Evolutionary conservation across 2,329 filamentous ascomycete genomes (phyloP), one percentile per base, ranked within the genome.

Genomic region (Colletotrichum cuscutae): DNA sequence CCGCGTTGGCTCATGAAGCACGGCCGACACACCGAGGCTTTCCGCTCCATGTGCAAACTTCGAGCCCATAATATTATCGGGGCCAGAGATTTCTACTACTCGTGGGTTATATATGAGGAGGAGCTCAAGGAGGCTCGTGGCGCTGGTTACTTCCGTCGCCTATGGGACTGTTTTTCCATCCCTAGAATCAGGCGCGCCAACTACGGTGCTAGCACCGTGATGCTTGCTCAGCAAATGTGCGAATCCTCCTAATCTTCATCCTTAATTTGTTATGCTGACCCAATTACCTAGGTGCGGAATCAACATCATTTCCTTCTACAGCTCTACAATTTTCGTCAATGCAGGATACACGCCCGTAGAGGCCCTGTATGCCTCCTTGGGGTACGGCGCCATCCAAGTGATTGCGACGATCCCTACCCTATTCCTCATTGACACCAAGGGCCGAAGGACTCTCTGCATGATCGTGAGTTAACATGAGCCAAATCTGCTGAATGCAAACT

Each of bases 81-180:
- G 4, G 32, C 32, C 11, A 35, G 32, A 35, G 90, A 92, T 75
- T 82, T 92, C 13, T 65, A 65, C 32, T 65, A 65, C 63, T 65
- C 62, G 28, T 65, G 46, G 46, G 84, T 91, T 46, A 80, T 80
- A 37, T 81, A 80, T 53, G 75, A 81, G 72, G 77, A 78, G 65
- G 80, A 82, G 26, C 66, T 80, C 35, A 77, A 76, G 65, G 76
- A 77, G n/a, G 78, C 78, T 0, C 32, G 74, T 1, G 80, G 79
- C 3, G 74, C 79, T 0, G 76, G 76, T 0, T 82, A 82, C 62
- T 79, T 82, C 58, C 62, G 76, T 28, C 80, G 81, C 63, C 46
- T 82, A 22, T 76, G 87, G 52, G 89, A 94, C 78, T 83, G 92
- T 2, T 92, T 94, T 77, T 93, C 90, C 7, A 87, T 94, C 69